Evolutionary conservation across 257 asterid genomes (phyloP), one percentile per base, ranked within the genome.

Genomic region (Gentiana straminea): DNA sequence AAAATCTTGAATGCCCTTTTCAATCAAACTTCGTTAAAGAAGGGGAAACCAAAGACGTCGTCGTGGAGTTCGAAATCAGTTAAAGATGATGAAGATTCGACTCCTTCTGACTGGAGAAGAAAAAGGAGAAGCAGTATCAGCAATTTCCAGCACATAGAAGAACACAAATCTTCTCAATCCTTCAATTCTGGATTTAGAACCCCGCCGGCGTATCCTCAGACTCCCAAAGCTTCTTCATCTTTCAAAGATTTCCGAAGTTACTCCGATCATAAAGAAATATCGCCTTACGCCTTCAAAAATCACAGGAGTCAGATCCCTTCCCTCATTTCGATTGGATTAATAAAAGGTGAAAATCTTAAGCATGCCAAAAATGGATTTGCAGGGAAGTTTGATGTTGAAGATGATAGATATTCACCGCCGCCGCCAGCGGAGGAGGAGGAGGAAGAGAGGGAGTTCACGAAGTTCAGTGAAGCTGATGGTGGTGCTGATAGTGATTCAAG

Each of bases 401-500:
- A 45, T 32, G 79, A 35, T 10, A 64, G 59, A 8, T 65, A 57
- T 15, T 34, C 54, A 49, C 33, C 56, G 1, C 24, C 24, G 24
- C 24, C 24, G 24, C 24, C 24, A 24, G 24, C 24, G 24, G 24
- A 24, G 24, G 24, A 24, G 24, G 24, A 24, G 24, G 24, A 24
- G 8, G 78, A 55, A 41, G 61, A 65, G 13, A 64, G 59, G 38
- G 70, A 55, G 5, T 71, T 78, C 70, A 70, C 52, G 65, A 76
- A 77, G 44, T 68, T 70, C 60, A 61, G 68, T 49, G 64, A 49
- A 51, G 70, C 4, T 44, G 84, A 80, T 39, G 95, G 73, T 49
- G 94, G 77, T 2, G 89, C 54, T 1, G 95, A 86, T 15, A 78
- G 83, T 61, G 96, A 90, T 75, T 82, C 97, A 12, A 90, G 97